These are phyloP conservation scores for Butyriboletus loyo DNA, from an alignment of 768 basidiomycete genomes.

Conservation along the genomic window DNA sequence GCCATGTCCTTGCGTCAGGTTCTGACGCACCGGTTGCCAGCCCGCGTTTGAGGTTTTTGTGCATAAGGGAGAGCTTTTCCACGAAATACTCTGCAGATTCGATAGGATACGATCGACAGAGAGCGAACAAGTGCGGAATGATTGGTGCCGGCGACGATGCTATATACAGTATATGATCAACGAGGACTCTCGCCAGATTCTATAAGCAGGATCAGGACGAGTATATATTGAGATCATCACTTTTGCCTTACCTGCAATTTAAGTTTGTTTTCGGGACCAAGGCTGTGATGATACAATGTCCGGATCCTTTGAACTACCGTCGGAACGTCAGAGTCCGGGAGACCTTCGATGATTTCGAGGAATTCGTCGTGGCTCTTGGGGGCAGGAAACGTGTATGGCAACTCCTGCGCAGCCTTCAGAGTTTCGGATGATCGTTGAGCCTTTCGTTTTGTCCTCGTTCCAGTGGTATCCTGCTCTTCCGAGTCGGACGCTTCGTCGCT, in stretches of 20 bases:
- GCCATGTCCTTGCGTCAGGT: conserved; percentile 78
- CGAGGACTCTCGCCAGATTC: conserved; percentile 71
- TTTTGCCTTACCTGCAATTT: conserved; percentile 75
- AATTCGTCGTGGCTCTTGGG: conserved; percentile 87
- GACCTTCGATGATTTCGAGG: conserved; percentile 70
- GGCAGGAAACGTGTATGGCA: conserved; percentile 93
- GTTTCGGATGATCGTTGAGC: conserved; percentile 34
- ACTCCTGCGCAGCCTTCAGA: conserved; percentile 45
- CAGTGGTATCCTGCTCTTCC: conserved; percentile 39
- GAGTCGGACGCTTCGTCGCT: conserved; percentile 36
- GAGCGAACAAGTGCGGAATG: conserved; percentile 72
- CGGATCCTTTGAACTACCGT: conserved; percentile 88
- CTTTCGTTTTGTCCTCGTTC: conserved; percentile 35
- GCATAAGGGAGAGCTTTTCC: conserved; percentile 82
- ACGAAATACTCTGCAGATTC: conserved; percentile 76
- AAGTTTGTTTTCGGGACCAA: conserved; percentile 87
- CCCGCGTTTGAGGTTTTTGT: conserved; percentile 88
- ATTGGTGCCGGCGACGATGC: conserved; percentile 66
- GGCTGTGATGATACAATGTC: conserved; percentile 85
- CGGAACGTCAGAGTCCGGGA: conserved; percentile 70
- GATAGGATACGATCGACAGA: conserved; percentile 79
- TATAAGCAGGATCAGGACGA: conserved; percentile 29
- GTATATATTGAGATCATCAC: neutral
- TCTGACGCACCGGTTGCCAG: conserved; percentile 65
- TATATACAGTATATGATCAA: conserved; percentile 85